Base-by-base conservation (phyloP, 805 yeast species). In the Hermanozyma aechmeae region DNA sequence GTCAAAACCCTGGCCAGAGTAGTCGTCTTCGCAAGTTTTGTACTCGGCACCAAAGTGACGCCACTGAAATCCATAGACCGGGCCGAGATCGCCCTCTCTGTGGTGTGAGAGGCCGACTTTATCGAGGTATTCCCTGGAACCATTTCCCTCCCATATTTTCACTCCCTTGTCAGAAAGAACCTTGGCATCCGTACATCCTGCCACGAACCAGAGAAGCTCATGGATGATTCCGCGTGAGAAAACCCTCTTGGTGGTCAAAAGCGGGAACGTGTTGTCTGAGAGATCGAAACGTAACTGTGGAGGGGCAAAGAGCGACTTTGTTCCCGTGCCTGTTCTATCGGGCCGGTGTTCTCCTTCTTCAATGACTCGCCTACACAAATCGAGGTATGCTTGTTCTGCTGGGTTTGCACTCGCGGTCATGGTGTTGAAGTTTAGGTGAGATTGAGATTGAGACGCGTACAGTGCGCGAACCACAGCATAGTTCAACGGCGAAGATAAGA, bases 41-140 rank as follows among this genome's bases (percentile, higher is more conserved):
- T 92, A 92, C 41, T 82, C 76, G 4, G 99, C 98, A 25, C 98
- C 98, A 54, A 92, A 92, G 56, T 92, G 98, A 46, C 99, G 76
- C 99, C 99, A 92, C 56, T 92, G 99, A 60, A 92, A 92, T 0
- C 99, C 99, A 52, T 92, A 92, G 3, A 92, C 96, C 2, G 99
- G 98, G 1, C 99, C 99, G 43, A 92, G 56, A 57, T 92, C 99
- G 31, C 97, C 97, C 45, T 76, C 96, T 34, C 86, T 65, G 50
- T 95, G 76, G 34, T 81, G 65, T 0, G 68, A 68, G 26, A 92
- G 68, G 1, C 97, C 98, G 21, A 86, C 58, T 4, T 73, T 68
- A 51, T 92, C 96, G 31, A 92, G 62, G 51, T 74, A 92, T 53
- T 85, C 95, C 36, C 96, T 67, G 21, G 95, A 82, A 8, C 97